Percentiles rank a stretch among this genome's conserved stretches.
Evolutionary conservation across 352 stramenopile species (phyloP).

Genomic region (Paralagenidium karlingii): DNA sequence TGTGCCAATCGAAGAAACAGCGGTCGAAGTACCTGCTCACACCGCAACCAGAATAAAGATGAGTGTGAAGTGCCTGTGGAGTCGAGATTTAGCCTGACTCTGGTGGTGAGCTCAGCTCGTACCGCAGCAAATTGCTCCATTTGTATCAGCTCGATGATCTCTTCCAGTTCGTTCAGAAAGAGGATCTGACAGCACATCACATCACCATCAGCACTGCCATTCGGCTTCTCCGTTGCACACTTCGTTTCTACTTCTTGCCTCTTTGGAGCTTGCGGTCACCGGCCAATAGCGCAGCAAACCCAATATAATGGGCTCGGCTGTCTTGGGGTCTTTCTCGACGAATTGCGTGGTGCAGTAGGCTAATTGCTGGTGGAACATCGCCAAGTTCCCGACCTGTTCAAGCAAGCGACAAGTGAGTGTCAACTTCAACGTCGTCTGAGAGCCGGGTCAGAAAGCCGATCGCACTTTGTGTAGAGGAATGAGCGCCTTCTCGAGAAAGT

Average conservation of each 20-base stretch:
- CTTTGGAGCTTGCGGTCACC: conserved; percentile 85
- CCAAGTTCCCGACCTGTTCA: conserved; percentile 69
- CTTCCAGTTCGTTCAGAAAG: conserved; percentile 97
- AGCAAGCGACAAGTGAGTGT: background rate
- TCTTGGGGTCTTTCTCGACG: conserved; percentile 97
- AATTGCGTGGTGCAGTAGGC: conserved; percentile 99
- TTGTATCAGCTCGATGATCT: conserved; percentile 95
- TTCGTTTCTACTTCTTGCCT: conserved; percentile 23
- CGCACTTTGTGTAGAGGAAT: conserved; percentile 96
- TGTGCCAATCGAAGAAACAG: conserved; percentile 70
- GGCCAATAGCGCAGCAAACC: conserved; percentile 93
- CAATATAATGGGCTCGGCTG: conserved; percentile 88
- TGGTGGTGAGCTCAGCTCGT: background rate
- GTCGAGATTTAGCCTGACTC: too few relatives aligned
- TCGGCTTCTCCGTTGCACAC: too few relatives aligned
- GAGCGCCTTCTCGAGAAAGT: conserved; percentile 89
- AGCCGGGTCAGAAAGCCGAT: background rate
- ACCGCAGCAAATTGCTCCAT: conserved; percentile 51
- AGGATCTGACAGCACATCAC: conserved; percentile 48
- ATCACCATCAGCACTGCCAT: conserved; percentile 1
- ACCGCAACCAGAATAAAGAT: background rate
- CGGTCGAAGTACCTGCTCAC: conserved; percentile 43
- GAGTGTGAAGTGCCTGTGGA: too few relatives aligned
- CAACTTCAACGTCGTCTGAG: background rate
- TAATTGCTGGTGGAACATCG: conserved; percentile 96